Percentiles rank a stretch among this genome's conserved stretches.
Conservation (phyloP, 139 green algal species). For the Micractinium conductrix region DNA sequence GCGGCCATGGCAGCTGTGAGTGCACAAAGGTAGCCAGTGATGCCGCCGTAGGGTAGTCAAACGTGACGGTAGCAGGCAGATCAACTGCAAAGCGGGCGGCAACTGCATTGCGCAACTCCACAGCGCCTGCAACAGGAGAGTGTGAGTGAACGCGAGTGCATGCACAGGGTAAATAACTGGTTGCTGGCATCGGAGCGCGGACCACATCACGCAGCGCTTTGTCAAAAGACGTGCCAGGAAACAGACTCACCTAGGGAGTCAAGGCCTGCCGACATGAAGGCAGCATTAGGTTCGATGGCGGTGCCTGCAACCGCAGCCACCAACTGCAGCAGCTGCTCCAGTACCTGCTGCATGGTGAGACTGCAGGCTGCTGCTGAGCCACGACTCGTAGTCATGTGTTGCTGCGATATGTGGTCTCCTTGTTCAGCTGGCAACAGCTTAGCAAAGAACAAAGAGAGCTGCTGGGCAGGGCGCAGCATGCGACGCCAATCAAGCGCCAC, state of each 20-base stretch:
- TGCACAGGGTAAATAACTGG: background rate
- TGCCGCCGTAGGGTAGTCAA: constrained; percentile 62
- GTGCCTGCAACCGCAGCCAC: background rate
- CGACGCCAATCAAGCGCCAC: constrained; percentile 54
- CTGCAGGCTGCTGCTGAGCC: background rate
- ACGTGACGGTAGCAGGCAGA: constrained; percentile 54
- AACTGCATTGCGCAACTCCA: constrained; percentile 38
- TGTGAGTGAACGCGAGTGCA: background rate
- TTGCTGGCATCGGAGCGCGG: background rate
- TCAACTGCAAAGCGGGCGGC: constrained; percentile 19
- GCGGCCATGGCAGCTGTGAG: background rate
- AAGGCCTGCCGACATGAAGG: no score
- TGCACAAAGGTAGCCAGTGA: constrained; percentile 5
- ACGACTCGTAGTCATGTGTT: no score
- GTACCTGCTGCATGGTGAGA: no score
- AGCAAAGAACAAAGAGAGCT: background rate
- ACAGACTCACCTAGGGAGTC: no score
- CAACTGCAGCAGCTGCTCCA: background rate
- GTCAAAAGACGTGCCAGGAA: constrained; percentile 64
- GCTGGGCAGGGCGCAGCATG: constrained; percentile 37
- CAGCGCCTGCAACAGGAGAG: background rate
- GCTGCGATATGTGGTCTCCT: no score
- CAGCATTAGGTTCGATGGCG: background rate
- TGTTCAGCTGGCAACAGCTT: background rate
- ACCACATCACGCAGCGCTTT: constrained; percentile 31